Base-by-base conservation (phyloP, 2,329 filamentous ascomycete genomes). In the Elsinoe perseae region DNA sequence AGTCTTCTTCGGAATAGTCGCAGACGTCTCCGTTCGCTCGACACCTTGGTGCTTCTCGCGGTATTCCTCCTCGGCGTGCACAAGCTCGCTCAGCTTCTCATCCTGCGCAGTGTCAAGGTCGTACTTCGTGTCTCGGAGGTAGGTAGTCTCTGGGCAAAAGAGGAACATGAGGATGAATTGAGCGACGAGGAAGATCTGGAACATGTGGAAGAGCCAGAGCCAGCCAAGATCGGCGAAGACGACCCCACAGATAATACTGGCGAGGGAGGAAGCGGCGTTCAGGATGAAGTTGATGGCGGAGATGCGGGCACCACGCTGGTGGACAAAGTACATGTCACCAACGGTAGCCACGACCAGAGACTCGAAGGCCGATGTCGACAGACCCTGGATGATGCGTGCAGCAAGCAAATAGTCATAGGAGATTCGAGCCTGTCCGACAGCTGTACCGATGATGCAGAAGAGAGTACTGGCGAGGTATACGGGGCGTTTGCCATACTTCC, bases 111-210 rank as follows among this genome's bases (percentile, higher is more conserved):
- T 56, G 25, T 61, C 64, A 54, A 55, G 61, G 23, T 58, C 28
- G 38, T 60, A 63, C 21, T 18, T 54, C 18, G 50, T 58, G 57
- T 64, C 64, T 5, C 64, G 60, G 18, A 63, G 60, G 43, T 65
- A 66, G 14, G 64, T 65, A 4, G 64, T 65, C 36, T 66, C 64
- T 1, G 64, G 64, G 48, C 63, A 65, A 50, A 65, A 64, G 21
- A 66, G 57, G 59, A 66, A 65, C 62, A 65, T 61, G 38, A 65
- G 58, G 6, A 64, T 57, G 54, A 64, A 64, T 56, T 65, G 64
- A 9, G 61, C 42, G n/a, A 63, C 57, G n/a, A 59, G 58, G 48
- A 61, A 60, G 54, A 61, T 62, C 36, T 62, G 58, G 55, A 65
- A 63, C 36, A 66, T 58, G 63, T 66, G 62, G 56, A 66, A 66